phyloP scores from a whole-genome alignment of 805 yeast species.

The Candida coquimbonensis region DNA sequence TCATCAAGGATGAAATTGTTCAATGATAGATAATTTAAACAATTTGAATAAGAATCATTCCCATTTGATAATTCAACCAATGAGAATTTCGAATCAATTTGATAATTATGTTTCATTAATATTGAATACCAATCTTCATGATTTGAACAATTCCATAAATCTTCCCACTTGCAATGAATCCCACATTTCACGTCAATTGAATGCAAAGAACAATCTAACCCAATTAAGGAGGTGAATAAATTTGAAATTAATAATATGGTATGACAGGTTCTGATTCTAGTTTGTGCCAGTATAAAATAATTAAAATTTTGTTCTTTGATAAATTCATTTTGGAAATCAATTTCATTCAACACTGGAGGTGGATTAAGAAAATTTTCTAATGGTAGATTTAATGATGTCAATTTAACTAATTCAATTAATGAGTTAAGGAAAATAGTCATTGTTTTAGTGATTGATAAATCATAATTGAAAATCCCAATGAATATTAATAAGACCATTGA shows the following conservation, averaged over 20 bases:
- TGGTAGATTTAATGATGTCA: conserved; percentile 62
- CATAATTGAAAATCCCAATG: conserved; percentile 73
- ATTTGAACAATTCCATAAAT: conserved; percentile 49
- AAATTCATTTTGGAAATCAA: conserved; percentile 14
- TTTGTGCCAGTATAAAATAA: conserved; percentile 63
- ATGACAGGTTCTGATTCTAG: conserved; percentile 71
- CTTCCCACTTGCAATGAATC: conserved; percentile 52
- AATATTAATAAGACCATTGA: conserved; percentile 74
- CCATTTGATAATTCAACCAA: conserved; percentile 53
- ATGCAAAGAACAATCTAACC: conserved; percentile 36
- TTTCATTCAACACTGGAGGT: conserved; percentile 32
- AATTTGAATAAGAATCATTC: conserved; percentile 36
- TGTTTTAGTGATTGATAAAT: conserved; percentile 60
- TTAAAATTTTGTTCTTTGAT: conserved; percentile 29
- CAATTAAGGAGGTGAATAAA: conserved; percentile 43
- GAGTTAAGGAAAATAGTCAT: conserved; percentile 80
- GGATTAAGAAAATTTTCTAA: conserved; percentile 39
- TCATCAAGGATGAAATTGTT: conserved; percentile 33
- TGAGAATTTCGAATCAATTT: conserved; percentile 45
- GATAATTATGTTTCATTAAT: conserved; percentile 30
- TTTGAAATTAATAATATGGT: conserved; percentile 55
- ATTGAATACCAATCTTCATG: conserved; percentile 44
- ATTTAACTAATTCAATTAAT: conserved; percentile 66
- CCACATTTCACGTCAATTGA: conserved; percentile 55
- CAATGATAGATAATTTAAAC: conserved; percentile 39